Conservation (phyloP, 73 alveolate genomes). For the Tetrahymena elliotti region DNA sequence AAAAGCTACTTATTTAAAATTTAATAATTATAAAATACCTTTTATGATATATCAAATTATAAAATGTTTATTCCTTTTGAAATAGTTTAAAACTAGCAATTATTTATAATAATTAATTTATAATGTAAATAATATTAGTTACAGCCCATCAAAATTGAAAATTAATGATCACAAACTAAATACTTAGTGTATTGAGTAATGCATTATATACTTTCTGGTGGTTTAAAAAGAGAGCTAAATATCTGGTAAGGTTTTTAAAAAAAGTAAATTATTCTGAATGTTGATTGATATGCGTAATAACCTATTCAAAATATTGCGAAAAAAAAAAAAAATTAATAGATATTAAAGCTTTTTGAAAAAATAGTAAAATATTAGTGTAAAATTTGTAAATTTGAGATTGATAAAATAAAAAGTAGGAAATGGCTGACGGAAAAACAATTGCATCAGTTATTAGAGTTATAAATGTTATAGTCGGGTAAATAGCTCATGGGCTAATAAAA, state of each 20-base stretch:
- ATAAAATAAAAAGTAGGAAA: not conserved
- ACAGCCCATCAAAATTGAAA: too few species aligned
- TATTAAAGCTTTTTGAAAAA: not conserved
- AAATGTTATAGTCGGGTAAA: not conserved
- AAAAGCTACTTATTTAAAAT: too few species aligned
- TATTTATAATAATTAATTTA: too few species aligned
- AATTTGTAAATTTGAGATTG: not conserved
- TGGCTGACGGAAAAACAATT: not conserved
- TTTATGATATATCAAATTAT: too few species aligned
- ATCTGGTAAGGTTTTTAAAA: not conserved
- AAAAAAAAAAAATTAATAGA: too few species aligned
- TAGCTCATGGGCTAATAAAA: not conserved
- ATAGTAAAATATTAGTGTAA: not conserved
- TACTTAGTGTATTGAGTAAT: too few species aligned
- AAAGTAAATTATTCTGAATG: not conserved
- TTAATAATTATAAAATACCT: too few species aligned
- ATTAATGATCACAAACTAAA: too few species aligned
- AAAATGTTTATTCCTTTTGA: too few species aligned
- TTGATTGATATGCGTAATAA: not conserved
- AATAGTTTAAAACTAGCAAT: too few species aligned
- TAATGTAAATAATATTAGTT: too few species aligned
- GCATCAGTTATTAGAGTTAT: not conserved
- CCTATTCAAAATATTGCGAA: not conserved
- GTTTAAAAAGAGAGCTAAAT: not conserved
- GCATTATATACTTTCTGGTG: not conserved